Conservation (phyloP, 495 filamentous ascomycete genomes). For the Extremus antarcticus region DNA sequence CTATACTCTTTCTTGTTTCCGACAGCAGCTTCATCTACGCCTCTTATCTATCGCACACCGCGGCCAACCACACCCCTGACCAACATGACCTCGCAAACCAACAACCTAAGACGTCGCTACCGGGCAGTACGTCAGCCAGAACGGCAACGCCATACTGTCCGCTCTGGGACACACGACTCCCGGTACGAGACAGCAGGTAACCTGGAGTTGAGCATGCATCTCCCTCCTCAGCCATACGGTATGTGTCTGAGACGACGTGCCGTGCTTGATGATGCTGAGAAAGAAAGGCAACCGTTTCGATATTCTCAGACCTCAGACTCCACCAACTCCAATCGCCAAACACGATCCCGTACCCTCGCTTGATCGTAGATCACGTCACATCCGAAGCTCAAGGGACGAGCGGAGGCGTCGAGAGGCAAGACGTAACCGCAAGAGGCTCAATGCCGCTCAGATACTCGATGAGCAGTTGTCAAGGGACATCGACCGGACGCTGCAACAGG, state of each 20-base stretch:
- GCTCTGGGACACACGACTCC: not conserved
- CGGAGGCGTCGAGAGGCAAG: constrained; percentile 12
- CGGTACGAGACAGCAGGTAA: not conserved
- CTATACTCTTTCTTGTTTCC: not conserved
- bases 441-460: constrained; percentile 11
- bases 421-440: constrained; percentile 1
- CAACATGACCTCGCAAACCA: not conserved
- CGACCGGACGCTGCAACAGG: constrained; percentile 3
- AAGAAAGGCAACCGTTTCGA: constrained; percentile 15
- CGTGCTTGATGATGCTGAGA: not conserved
- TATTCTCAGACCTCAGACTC: not conserved
- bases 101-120: not conserved
- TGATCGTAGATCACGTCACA: constrained; percentile 8
- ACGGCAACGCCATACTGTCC: not conserved
- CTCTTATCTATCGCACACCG: not conserved
- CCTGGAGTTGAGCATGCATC: constrained; percentile 13
- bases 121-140: not conserved
- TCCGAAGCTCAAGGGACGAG: constrained; percentile 8
- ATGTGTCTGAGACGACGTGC: not conserved
- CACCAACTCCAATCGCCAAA: not conserved
- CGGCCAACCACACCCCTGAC: not conserved
- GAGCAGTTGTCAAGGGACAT: constrained; percentile 17
- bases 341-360: not conserved
- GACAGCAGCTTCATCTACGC: not conserved
- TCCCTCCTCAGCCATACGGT: constrained; percentile 6